Evolutionary conservation across 768 basidiomycete species (phyloP).

Genomic region (Amanita exitialis): DNA sequence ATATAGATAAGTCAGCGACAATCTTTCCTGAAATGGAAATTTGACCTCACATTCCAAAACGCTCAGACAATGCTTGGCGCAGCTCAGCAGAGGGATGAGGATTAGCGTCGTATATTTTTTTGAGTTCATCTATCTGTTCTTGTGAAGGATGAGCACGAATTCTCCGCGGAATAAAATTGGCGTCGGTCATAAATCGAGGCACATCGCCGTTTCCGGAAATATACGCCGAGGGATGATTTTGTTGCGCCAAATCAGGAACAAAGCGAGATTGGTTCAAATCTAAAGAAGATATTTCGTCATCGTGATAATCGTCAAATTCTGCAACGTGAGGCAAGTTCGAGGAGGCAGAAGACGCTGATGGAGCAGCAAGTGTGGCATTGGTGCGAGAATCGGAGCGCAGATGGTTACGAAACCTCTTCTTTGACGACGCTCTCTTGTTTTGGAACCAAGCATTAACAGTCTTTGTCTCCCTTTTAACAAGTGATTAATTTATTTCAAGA

Average conservation of each 20-base stretch:
- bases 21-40: conserved; percentile 13
- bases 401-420: conserved; percentile 46
- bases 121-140: conserved; percentile 61
- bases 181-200: conserved; percentile 38
- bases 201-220: conserved; percentile 39
- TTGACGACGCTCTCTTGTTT: conserved; percentile 76
- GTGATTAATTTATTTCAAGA: conserved; percentile 10
- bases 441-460: conserved; percentile 84
- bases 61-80: conserved; percentile 51
- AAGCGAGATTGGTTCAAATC: conserved; percentile 25
- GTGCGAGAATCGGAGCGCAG: conserved; percentile 16
- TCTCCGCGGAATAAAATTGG: conserved; percentile 43
- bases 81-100: conserved; percentile 63
- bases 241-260: conserved; percentile 20
- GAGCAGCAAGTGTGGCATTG: conserved; percentile 8
- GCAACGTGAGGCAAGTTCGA: conserved; percentile 18
- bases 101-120: conserved; percentile 51
- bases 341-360: conserved; percentile 23
- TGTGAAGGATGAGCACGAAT: conserved; percentile 54
- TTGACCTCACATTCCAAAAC: conserved; percentile 65
- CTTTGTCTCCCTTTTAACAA: conserved; percentile 61
- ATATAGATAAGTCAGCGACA: conserved; percentile 15
- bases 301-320: conserved; percentile 35
- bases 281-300: conserved; percentile 32
- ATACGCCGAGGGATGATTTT: conserved; percentile 26